Conservation (phyloP, 2,329 filamentous ascomycete species). For the Spiromastix sp. region DNA sequence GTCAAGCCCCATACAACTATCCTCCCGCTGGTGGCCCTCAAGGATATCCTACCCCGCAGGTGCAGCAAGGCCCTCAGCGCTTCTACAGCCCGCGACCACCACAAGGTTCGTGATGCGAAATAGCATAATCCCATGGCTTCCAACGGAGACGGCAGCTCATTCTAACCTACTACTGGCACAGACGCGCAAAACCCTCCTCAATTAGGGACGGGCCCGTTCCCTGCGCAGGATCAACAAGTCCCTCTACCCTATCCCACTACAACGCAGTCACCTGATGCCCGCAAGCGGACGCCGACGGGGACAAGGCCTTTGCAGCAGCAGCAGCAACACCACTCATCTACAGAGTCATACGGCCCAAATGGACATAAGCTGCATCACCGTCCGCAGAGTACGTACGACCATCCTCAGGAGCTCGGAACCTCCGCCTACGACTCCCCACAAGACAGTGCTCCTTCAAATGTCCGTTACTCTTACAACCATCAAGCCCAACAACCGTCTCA, state of each 20-base stretch:
- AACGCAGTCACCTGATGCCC: conserved; percentile 32
- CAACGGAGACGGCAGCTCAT: too few species aligned
- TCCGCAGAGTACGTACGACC: conserved; percentile 58
- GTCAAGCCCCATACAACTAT: conserved; percentile 29
- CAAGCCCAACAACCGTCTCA: conserved; percentile 15
- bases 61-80: conserved; percentile 51
- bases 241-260: conserved; percentile 29
- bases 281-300: conserved; percentile 24
- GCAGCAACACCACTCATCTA: conserved; percentile 43
- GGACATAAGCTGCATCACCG: conserved; percentile 37
- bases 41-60: conserved; percentile 26
- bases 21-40: conserved; percentile 19
- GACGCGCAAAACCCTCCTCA: conserved; percentile 29
- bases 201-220: conserved; percentile 51
- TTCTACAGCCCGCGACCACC: conserved; percentile 52
- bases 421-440: conserved; percentile 68
- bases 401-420: conserved; percentile 67
- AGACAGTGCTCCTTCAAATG: conserved; percentile 22
- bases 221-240: conserved; percentile 48
- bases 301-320: conserved; percentile 26
- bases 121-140: too few species aligned
- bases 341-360: conserved; percentile 32
- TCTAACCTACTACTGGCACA: conserved; percentile 33
- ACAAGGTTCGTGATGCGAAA: conserved; percentile 27
- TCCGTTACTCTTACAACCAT: conserved; percentile 25